Base-by-base conservation (phyloP, 768 basidiomycete species). In the Tubosaeta sp. region DNA sequence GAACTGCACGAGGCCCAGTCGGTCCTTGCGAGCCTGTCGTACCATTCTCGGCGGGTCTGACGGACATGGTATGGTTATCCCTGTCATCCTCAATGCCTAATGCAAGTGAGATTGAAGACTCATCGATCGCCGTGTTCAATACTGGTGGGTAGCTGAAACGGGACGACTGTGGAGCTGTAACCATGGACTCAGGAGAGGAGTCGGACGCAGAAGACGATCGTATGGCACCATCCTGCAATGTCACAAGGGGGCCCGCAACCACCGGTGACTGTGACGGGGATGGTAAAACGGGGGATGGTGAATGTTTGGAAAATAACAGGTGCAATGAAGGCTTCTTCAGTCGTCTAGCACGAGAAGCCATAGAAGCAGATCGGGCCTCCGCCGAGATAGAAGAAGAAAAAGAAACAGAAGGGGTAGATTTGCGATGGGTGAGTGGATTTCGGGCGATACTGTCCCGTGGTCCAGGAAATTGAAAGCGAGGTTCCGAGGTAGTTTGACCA, bases 251-350 rank as follows among this genome's bases (percentile, higher is more conserved):
- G 17, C 54, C 35, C 25, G 53, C 45, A 27, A 56, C 47, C 11
- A 52, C 57, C 8, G 69, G 67, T 27, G 65, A 70, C 29, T 59
- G 67, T 50, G 60, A 52, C 50, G 60, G 41, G 34, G 69, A 64
- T 43, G 65, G 62, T 25, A 67, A 65, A 42, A 79, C 59, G 4
- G 80, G 74, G 22, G 83, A 79, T 3, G 73, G 67, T 6, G 85
- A 82, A 44, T 76, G 79, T 71, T 85, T 86, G 31, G 83, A 75
- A 65, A 89, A 85, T 17, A 88, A 72, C 16, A 87, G 70, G 46
- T 82, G 81, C 51, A 88, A 68, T 3, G 87, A 88, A 0, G 88
- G 85, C 46, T 83, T 85, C 68, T 85, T 88, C 53, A 76, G 64
- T 52, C 71, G 74, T 49, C 65, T 66, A 25, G 69, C 63, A 43